These are phyloP conservation scores for Candida khao-thaluensis DNA, from an alignment of 805 yeast genomes.

Conservation along the genomic window DNA sequence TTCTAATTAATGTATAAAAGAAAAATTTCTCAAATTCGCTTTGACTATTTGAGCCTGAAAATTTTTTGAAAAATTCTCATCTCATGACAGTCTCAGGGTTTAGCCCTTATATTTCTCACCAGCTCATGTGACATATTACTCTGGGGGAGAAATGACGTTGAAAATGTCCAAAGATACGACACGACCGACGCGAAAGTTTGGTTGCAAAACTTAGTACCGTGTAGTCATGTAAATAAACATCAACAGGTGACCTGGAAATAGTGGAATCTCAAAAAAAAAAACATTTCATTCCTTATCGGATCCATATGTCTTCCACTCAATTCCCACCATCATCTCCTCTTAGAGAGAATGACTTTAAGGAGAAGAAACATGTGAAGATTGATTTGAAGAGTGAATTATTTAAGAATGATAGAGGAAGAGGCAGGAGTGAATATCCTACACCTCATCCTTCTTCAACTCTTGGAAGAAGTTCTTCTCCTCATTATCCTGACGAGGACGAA, in stretches of 20 bases:
- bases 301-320: constrained; percentile 30
- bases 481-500: background rate
- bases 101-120: background rate
- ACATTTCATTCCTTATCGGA: background rate
- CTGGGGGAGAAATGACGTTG: background rate
- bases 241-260: constrained; percentile 3
- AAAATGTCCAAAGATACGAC: too few relatives aligned
- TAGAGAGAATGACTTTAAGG: constrained; percentile 20
- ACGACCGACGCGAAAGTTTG: constrained; percentile 6
- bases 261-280: background rate
- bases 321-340: constrained; percentile 57
- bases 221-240: constrained; percentile 9
- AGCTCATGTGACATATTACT: too few relatives aligned
- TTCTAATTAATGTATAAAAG: constrained; percentile 9
- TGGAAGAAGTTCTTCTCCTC: constrained; percentile 44
- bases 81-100: constrained; percentile 3
- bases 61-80: constrained; percentile 6
- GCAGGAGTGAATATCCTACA: constrained; percentile 46
- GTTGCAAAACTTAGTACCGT: constrained; percentile 8
- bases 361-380: constrained; percentile 3
- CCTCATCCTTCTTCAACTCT: constrained; percentile 64
- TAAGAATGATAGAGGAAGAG: constrained; percentile 1
- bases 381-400: constrained; percentile 16
- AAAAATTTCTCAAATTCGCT: constrained; percentile 6
- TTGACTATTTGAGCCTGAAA: constrained; percentile 1